Conservation (phyloP, 805 yeast genomes). For the Cyberlindnera sargentensis region DNA sequence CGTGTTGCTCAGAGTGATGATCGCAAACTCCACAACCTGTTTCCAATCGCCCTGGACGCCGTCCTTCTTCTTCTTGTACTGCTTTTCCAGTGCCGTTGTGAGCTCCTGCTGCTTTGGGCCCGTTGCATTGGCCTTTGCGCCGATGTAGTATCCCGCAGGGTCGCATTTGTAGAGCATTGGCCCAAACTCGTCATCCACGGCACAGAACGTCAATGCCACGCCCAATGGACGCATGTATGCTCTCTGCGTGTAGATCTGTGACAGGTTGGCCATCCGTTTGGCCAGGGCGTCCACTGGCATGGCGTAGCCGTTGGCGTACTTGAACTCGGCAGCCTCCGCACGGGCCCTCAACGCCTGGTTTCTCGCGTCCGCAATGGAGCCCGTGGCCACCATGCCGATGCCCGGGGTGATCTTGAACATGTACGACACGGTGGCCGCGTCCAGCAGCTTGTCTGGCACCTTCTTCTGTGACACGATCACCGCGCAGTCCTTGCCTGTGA, state of each 20-base stretch:
- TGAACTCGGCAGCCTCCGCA: slow-evolving; percentile 92
- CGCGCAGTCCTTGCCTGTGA: slow-evolving; percentile 79
- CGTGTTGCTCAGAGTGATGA: slow-evolving; percentile 77
- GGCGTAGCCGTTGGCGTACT: slow-evolving; percentile 91
- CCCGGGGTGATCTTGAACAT: slow-evolving; percentile 74
- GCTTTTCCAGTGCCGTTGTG: slow-evolving; percentile 81
- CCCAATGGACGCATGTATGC: slow-evolving; percentile 99
- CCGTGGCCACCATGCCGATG: slow-evolving; percentile 89
- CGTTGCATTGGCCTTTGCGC: slow-evolving; percentile 86
- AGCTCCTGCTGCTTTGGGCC: slow-evolving; percentile 98
- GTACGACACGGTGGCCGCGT: slow-evolving; percentile 79
- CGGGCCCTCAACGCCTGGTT: slow-evolving; percentile 86
- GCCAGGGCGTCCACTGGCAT: slow-evolving; percentile 93
- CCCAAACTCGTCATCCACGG: slow-evolving; percentile 85
- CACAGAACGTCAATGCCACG: slow-evolving; percentile 81
- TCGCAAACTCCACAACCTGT: slow-evolving; percentile 82
- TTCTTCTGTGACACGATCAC: slow-evolving; percentile 92
- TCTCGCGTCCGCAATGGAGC: slow-evolving; percentile 94
- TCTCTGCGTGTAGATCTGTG: slow-evolving; percentile 94
- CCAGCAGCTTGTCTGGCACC: slow-evolving; percentile 91
- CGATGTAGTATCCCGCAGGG: slow-evolving; percentile 94
- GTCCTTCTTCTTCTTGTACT: slow-evolving; percentile 75
- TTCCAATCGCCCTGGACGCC: slow-evolving; percentile 78
- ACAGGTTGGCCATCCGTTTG: slow-evolving; percentile 90
- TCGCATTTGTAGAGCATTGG: slow-evolving; percentile 90